Evolutionary conservation across 371 early-diverging fungal genomes (phyloP), one percentile per base, ranked within the genome.

Genomic region (Circinella umbellata): DNA sequence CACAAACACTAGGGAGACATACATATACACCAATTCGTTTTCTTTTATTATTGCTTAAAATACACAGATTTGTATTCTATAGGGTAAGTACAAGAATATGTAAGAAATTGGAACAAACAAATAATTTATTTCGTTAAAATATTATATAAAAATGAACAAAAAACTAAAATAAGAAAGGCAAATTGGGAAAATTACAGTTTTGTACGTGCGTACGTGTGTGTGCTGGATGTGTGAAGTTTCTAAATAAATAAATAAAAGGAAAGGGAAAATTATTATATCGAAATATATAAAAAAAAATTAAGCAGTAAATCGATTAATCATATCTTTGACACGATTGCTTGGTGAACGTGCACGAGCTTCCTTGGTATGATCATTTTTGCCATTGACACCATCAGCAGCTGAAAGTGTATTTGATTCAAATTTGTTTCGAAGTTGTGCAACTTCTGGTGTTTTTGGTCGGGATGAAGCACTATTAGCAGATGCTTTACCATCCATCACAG

Each of bases 291-390:
- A n/a, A 51, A 51, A 51, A 51, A 51, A 51, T 51, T 73, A 71
- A 51, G 66, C 47, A 20, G 70, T 63, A 63, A 80, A 80, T 37
- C 77, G 74, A 60, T 75, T 76, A 59, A 80, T 80, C 79, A 80
- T 78, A 60, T 80, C 81, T 61, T 78, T 72, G 55, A 80, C 75
- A 61, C 69, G 76, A 61, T 80, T 80, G 47, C 61, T 59, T 48
- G 81, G 79, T 36, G 81, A 80, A 35, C 72, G 74, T 9, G 81
- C 71, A 49, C 78, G 77, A 51, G 74, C 60, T 18, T 76, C 75
- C 59, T 78, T 74, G 18, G 70, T 42, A 49, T 76, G 77, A 51
- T 72, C 60, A 20, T 76, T 73, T 61, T 78, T 74, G 18, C 69
- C 66, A 4, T 54, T 17, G 8, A 20, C 48, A 27, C 27, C 36